A percentile compares a stretch with the other conserved stretches of the same genome.
Evolutionary conservation across 768 basidiomycete species (phyloP).

Genomic region (Pulveroboletus sp.): DNA sequence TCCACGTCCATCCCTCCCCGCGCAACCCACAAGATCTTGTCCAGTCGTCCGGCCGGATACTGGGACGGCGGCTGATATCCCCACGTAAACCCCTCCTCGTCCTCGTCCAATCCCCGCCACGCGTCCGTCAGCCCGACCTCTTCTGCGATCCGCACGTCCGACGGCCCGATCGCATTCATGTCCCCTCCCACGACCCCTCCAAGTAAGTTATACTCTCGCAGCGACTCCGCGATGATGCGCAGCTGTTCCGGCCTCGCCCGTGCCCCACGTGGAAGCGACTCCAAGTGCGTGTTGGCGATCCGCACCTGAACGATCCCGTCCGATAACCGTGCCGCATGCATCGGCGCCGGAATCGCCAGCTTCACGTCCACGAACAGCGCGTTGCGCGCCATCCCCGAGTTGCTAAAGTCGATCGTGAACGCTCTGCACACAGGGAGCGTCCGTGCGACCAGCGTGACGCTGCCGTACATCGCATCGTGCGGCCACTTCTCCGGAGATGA

Average conservation of each 20-base stretch:
- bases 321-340: slow-evolving; percentile 27
- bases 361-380: slow-evolving; percentile 57
- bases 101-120: slow-evolving; percentile 46
- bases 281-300: slow-evolving; percentile 71
- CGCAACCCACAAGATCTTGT: slow-evolving; percentile 60
- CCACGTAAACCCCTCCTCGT: slow-evolving; percentile 59
- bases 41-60: slow-evolving; percentile 53
- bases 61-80: slow-evolving; percentile 53
- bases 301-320: slow-evolving; percentile 47
- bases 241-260: slow-evolving; percentile 49
- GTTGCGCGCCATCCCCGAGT: slow-evolving; percentile 48
- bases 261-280: slow-evolving; percentile 52
- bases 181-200: slow-evolving; percentile 68
- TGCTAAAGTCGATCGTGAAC: slow-evolving; percentile 49
- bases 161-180: slow-evolving; percentile 60
- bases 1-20: slow-evolving; percentile 49
- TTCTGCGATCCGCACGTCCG: slow-evolving; percentile 41
- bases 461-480: slow-evolving; percentile 49
- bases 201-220: slow-evolving; percentile 43
- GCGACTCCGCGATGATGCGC: slow-evolving; percentile 44
- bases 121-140: slow-evolving; percentile 55
- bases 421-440: slow-evolving; percentile 47
- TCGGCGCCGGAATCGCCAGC: slow-evolving; percentile 36
- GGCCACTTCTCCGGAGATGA: slow-evolving; percentile 55
- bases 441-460: slow-evolving; percentile 63